A percentile compares a stretch with the other conserved stretches of the same genome.
Evolutionary conservation across 768 basidiomycete genomes (phyloP).

Genomic region (Hericium erinaceus): DNA sequence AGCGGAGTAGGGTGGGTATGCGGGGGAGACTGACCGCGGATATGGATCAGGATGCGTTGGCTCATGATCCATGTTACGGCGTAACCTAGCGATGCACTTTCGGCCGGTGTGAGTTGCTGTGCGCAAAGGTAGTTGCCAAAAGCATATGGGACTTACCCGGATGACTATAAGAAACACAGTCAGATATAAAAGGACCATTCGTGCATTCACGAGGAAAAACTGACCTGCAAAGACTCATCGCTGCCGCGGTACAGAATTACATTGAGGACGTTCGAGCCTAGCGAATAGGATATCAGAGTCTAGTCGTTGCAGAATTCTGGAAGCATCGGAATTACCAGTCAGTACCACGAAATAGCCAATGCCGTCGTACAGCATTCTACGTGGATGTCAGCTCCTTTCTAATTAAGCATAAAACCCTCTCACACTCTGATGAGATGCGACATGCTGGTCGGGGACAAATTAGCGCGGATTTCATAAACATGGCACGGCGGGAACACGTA

Average conservation of each 20-base stretch:
- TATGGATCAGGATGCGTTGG: conserved; percentile 26
- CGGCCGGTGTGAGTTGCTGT: conserved; percentile 7
- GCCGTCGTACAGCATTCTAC: conserved; percentile 61
- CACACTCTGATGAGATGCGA: conserved; percentile 19
- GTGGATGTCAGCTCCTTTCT: not conserved
- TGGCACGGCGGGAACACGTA: conserved; percentile 1
- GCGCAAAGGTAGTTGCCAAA: not conserved
- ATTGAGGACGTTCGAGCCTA: conserved; percentile 20
- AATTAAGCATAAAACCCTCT: not conserved
- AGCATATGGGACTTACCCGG: conserved; percentile 13
- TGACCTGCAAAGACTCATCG: conserved; percentile 14
- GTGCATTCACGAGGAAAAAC: conserved; percentile 1
- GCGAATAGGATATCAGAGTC: not conserved
- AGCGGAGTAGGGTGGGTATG: not conserved
- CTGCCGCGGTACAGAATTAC: conserved; percentile 19
- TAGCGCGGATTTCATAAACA: not conserved
- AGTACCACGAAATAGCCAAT: conserved; percentile 52
- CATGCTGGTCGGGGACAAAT: conserved; percentile 9
- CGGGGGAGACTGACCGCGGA: conserved; percentile 20
- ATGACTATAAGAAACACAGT: conserved; percentile 7
- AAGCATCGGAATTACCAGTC: conserved; percentile 24
- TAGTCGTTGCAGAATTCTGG: not conserved
- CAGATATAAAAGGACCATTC: no score
- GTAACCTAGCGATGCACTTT: conserved; percentile 21
- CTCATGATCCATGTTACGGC: conserved; percentile 20